Conservation (phyloP, 1,139 yeast species). For the Candida freyschussii region DNA sequence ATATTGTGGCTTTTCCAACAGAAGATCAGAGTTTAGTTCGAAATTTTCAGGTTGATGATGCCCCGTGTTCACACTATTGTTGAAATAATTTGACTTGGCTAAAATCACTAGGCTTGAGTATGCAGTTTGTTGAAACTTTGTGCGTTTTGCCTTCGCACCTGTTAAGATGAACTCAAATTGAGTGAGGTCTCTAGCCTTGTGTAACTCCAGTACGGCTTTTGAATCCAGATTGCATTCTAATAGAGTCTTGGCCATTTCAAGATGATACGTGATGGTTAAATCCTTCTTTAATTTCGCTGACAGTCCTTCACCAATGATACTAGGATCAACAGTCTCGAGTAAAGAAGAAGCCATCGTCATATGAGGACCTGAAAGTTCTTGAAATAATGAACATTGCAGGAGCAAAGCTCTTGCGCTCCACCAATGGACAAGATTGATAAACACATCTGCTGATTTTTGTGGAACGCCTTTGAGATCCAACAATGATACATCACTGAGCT, state of each 20-base stretch:
- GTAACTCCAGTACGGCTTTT: constrained; percentile 46
- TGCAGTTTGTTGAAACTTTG: constrained; percentile 71
- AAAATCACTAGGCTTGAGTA: constrained; percentile 74
- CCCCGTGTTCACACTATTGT: constrained; percentile 18
- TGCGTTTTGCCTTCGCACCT: constrained; percentile 85
- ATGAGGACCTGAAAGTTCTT: constrained; percentile 49
- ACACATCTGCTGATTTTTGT: constrained; percentile 26
- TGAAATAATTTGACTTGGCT: constrained; percentile 46
- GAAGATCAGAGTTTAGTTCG: constrained; percentile 68
- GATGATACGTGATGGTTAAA: constrained; percentile 44
- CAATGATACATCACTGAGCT: constrained; percentile 36
- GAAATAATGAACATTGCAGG: constrained; percentile 53
- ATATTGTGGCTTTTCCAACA: constrained; percentile 69
- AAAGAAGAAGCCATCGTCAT: constrained; percentile 31
- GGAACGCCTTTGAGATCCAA: too few species aligned
- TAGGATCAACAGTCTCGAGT: constrained; percentile 19
- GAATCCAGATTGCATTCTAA: constrained; percentile 60
- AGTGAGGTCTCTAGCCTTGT: constrained; percentile 52
- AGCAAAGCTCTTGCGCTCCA: constrained; percentile 69
- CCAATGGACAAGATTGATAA: constrained; percentile 54
- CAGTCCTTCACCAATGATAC: constrained; percentile 14
- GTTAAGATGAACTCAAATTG: constrained; percentile 64
- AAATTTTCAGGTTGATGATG: constrained; percentile 46
- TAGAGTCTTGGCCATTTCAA: constrained; percentile 64
- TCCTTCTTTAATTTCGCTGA: constrained; percentile 27